Evolutionary conservation across 768 basidiomycete genomes (phyloP), one percentile per base, ranked within the genome.

Genomic region (Antrodiella citrinella): DNA sequence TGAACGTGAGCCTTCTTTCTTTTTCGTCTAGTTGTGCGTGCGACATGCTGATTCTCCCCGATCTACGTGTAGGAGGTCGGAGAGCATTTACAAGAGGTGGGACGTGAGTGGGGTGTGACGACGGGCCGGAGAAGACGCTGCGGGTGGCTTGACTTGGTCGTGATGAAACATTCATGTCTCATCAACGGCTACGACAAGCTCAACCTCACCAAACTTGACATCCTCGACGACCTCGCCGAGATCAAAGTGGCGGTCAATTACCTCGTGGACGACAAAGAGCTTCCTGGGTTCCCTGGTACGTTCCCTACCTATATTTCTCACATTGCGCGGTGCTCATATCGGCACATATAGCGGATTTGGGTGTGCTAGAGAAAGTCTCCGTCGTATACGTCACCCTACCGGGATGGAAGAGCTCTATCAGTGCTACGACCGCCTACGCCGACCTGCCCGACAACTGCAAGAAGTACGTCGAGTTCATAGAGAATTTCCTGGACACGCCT

Each of bases 131-230:
- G 88, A 30, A 77, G 96, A 51, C 86, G 96, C 48, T 91, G 93
- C 67, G 96, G 96, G 11, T 99, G 96, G 96, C 81, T 99, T 42
- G 96, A 99, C 67, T 75, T 98, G 12, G 91, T 97, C 50, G 91
- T 97, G 39, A 78, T 99, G 74, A 85, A 82, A 65, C 85, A 97
- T 67, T 98, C 95, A 4, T 81, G 74, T 62, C 69, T 90, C 54
- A 91, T 99, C 76, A 99, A 99, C 66, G 96, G 96, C 26, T 99
- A 98, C 67, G 91, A 95, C 61, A 64, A 69, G 43, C 72, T 98
- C 54, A 99, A 99, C 69, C 76, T 99, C 57, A 99, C 96, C 45
- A 99, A 99, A 66, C 81, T 99, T 44, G 96, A 99, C 60, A 74
- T 99, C 13, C 76, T 99, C 45, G 94, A 97, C 60, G 70, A 74